Percentiles rank a stretch among this genome's conserved stretches.
These are phyloP conservation scores for Backusella psychrophila DNA, from an alignment of 192 early-diverging fungal species.

Conservation along the genomic window DNA sequence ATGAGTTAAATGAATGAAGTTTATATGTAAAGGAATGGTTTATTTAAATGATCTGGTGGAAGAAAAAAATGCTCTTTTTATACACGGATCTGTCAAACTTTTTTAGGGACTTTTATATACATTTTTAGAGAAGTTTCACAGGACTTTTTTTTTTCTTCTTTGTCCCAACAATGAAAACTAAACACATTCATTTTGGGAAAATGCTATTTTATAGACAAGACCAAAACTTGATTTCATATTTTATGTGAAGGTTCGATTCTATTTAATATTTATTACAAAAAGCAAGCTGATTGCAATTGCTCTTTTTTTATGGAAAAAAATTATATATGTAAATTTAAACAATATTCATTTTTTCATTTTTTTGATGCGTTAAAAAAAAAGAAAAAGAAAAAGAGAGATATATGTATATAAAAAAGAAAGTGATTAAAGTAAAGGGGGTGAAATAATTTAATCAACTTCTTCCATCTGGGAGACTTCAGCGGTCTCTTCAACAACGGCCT, in stretches of 20 bases:
- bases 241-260: background rate
- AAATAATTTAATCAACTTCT: conserved; percentile 60
- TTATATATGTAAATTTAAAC: conserved; percentile 8
- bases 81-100: background rate
- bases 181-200: background rate
- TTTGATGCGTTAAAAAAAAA: conserved; percentile 1
- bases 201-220: background rate
- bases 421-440: background rate
- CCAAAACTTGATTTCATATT: background rate
- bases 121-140: background rate
- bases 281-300: background rate
- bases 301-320: conserved; percentile 2
- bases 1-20: background rate
- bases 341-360: conserved; percentile 9
- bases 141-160: background rate
- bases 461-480: conserved; percentile 65
- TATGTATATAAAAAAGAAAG: background rate
- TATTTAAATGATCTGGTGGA: background rate
- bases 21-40: background rate
- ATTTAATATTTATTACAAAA: conserved; percentile 10
- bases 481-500: conserved; percentile 48
- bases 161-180: background rate
- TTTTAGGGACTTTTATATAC: background rate
- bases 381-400: background rate
- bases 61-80: background rate